Conservation (phyloP, 192 early-diverging fungal species). For the Borealophlyctis nickersoniae region DNA sequence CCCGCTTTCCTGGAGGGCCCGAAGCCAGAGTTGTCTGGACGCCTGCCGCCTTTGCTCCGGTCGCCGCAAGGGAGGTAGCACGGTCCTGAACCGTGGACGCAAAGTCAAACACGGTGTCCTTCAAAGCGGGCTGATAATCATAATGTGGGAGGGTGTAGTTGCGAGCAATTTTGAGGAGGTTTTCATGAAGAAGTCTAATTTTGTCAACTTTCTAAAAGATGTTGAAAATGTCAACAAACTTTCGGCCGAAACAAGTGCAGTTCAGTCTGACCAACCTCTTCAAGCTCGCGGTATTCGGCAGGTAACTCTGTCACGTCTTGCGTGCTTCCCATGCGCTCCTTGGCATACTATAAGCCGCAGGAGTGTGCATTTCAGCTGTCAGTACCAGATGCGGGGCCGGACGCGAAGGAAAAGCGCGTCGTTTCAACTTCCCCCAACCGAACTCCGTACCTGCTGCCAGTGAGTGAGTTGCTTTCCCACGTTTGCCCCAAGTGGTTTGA, state of each 20-base stretch:
- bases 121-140: constrained; percentile 68
- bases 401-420: not conserved
- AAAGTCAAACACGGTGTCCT: constrained; percentile 71
- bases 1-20: constrained; percentile 7
- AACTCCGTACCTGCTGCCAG: constrained; percentile 27
- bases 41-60: constrained; percentile 41
- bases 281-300: constrained; percentile 87
- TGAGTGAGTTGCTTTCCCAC: constrained; percentile 40
- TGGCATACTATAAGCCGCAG: constrained; percentile 65
- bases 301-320: constrained; percentile 91
- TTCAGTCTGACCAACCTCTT: constrained; percentile 56
- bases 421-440: not conserved
- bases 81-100: constrained; percentile 63
- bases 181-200: constrained; percentile 63
- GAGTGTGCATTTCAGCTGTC: not conserved
- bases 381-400: not conserved
- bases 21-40: constrained; percentile 15
- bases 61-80: constrained; percentile 52
- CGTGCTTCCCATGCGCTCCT: constrained; percentile 77
- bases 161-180: constrained; percentile 71
- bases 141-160: constrained; percentile 73
- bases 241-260: not conserved
- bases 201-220: constrained; percentile 69
- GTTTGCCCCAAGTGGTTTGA: constrained; percentile 43
- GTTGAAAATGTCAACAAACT: not conserved